Evolutionary conservation across 1,284 basidiomycete genomes (phyloP), one percentile per base, ranked within the genome.

Genomic region (Trichosporon faecale): DNA sequence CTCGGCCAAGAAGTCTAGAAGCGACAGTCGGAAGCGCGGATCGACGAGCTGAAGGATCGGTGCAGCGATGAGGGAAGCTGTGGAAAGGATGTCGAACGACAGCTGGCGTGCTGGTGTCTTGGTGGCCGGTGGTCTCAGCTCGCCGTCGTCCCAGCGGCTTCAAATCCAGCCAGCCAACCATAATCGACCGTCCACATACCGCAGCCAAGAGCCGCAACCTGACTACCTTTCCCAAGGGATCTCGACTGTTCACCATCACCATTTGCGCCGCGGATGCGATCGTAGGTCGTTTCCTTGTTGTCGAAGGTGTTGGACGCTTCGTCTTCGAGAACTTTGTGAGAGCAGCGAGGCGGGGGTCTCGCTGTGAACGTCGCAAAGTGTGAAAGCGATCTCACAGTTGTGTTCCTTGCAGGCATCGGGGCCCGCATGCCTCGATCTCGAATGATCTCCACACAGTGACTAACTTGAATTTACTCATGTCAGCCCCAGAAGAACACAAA

Each of bases 111-210:
- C 49, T 52, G 21, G n/a, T 52, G 49, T 52, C 49, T 9, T 33
- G 57, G 57, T 31, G 55, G 55, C 25, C 55, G 55, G 25, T 29
- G 21, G 27, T n/a, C 57, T 60, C 57, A 61, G 57, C 27, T n/a
- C 57, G 7, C 6, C 27, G 57, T 31, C 33, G 27, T 4, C 12
- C 55, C 29, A 31, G 27, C 57, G 57, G 57, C 57, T 61, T 61
- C 57, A 61, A 61, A 61, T 31, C 27, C 21, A 29, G 57, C 18
- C 29, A 33, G 57, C 57, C 57, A 61, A 61, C 57, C 57, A 61
- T 61, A 61, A 61, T 61, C 57, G 57, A 18, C 57, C 57, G 11
- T n/a, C 57, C 29, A 61, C 57, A 61, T 61, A 31, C 57, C 57
- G 29, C 16, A n/a, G 1, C 18, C 29, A 18, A 44, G 40, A 9